These are phyloP conservation scores for Podospora sp. DNA, from an alignment of 495 filamentous ascomycete species.

Conservation along the genomic window DNA sequence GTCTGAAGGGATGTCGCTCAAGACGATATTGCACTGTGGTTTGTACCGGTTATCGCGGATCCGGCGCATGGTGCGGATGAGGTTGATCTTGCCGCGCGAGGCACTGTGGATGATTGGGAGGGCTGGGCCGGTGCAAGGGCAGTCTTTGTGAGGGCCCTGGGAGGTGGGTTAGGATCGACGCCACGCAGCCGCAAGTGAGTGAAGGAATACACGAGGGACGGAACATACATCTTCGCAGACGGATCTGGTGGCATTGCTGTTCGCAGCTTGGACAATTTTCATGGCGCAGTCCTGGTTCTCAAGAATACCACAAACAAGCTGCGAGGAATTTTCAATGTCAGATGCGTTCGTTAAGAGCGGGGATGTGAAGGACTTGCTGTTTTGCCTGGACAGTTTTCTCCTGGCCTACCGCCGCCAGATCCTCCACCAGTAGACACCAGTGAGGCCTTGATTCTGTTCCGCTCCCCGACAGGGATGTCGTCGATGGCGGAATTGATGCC, in stretches of 20 bases:
- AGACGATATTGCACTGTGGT: not conserved
- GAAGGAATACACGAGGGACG: not conserved
- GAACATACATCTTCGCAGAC: conserved; percentile 2
- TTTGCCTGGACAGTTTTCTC: no score
- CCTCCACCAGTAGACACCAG: not conserved
- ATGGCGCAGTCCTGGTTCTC: not conserved
- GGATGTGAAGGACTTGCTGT: no score
- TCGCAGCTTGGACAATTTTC: not conserved
- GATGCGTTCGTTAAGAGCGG: not conserved
- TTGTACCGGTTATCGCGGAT: not conserved
- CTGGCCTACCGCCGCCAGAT: no score
- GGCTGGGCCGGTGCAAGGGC: not conserved
- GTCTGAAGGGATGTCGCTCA: not conserved
- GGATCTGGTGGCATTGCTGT: not conserved
- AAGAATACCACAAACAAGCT: conserved; percentile 2
- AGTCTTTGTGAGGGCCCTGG: not conserved
- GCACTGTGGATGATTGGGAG: not conserved
- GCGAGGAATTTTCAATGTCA: not conserved
- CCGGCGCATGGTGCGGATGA: not conserved
- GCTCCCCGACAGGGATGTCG: not conserved
- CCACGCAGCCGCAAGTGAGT: no score
- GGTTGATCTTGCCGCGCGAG: not conserved
- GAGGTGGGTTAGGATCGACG: not conserved
- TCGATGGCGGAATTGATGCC: not conserved
- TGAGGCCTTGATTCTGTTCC: not conserved